Percentiles rank a stretch among this genome's conserved stretches.
phyloP scores from a whole-genome alignment of 805 yeast genomes.

The Candida tammaniensis region DNA sequence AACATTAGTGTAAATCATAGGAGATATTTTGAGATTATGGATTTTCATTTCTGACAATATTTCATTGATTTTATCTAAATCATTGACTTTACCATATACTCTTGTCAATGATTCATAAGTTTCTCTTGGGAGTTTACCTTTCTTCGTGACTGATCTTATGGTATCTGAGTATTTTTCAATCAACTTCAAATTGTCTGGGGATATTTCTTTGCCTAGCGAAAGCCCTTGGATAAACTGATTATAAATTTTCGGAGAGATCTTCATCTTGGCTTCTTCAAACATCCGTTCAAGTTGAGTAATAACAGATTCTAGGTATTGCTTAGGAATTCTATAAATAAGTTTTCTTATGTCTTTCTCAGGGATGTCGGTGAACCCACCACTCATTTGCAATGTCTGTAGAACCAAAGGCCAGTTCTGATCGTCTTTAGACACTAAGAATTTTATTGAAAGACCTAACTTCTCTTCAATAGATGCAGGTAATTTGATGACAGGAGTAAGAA shows the following conservation, averaged over 20 bases:
- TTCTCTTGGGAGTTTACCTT: conserved; percentile 28
- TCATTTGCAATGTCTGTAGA: conserved; percentile 31
- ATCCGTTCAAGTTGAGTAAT: conserved; percentile 37
- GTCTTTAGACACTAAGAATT: conserved; percentile 35
- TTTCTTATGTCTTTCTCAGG: conserved; percentile 29
- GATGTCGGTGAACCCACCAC: conserved; percentile 36
- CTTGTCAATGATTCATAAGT: conserved; percentile 46
- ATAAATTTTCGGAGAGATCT: conserved; percentile 28
- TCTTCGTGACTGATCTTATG: conserved; percentile 17
- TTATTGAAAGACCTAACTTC: conserved; percentile 38
- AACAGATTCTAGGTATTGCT: conserved; percentile 26
- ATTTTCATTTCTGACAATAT: conserved; percentile 36
- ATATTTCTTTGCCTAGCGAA: conserved; percentile 20
- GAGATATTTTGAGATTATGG: conserved; percentile 39
- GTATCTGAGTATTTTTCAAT: conserved; percentile 33
- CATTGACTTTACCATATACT: conserved; percentile 41
- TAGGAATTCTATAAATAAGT: conserved; percentile 43
- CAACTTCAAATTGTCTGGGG: conserved; percentile 17
- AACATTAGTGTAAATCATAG: conserved; percentile 51
- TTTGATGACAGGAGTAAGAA: conserved; percentile 19
- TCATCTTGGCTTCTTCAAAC: conserved; percentile 31
- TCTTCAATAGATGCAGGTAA: conserved; percentile 37
- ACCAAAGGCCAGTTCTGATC: conserved; percentile 49
- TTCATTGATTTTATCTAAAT: conserved; percentile 37
- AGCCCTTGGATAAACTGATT: conserved; percentile 38